Conservation (phyloP, 2,329 filamentous ascomycete species). For the Arthrobotrys pseudoclavata region DNA sequence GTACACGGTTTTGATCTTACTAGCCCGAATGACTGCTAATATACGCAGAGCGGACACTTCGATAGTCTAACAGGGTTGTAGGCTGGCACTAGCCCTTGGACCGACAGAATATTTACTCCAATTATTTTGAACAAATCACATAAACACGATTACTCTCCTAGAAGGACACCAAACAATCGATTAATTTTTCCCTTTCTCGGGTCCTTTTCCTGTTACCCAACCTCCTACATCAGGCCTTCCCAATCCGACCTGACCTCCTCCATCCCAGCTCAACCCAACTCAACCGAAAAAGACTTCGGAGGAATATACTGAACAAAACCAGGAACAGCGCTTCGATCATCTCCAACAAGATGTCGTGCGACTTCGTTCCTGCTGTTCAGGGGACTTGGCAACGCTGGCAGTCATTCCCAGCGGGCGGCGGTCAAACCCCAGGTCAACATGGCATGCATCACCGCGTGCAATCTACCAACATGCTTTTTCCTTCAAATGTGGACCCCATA, state of each 20-base stretch:
- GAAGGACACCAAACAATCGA: background rate
- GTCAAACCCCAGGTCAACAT: conserved; percentile 15
- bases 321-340: background rate
- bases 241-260: background rate
- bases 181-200: background rate
- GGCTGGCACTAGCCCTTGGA: conserved; percentile 44
- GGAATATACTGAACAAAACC: background rate
- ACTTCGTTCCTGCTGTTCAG: conserved; percentile 15
- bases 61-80: conserved; percentile 40
- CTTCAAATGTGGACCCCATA: conserved; percentile 50
- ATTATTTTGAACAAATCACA: conserved; percentile 9
- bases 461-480: conserved; percentile 56
- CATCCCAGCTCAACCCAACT: background rate
- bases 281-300: background rate
- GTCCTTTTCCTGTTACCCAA: background rate
- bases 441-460: conserved; percentile 51
- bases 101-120: conserved; percentile 17
- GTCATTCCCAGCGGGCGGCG: conserved; percentile 2
- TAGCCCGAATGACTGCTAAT: conserved; percentile 27
- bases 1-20: conserved; percentile 7
- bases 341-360: conserved; percentile 23
- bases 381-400: conserved; percentile 27
- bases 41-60: conserved; percentile 22
- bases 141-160: background rate
- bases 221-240: background rate